These are phyloP conservation scores for Plasmodium gaboni DNA, from an alignment of 169 alveolate species.

Conservation along the genomic window DNA sequence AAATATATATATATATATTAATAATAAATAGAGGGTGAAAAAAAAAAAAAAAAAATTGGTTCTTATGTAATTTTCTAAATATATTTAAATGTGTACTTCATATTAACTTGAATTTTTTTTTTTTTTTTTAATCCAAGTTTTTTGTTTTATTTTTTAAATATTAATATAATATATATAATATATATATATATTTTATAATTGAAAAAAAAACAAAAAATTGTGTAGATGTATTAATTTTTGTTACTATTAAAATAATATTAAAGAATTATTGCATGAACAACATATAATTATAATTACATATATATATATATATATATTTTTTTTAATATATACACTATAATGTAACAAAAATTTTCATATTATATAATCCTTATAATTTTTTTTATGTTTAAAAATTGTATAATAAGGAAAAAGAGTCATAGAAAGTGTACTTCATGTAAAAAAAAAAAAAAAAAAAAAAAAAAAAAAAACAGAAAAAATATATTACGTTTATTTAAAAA, in stretches of 20 bases:
- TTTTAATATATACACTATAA: background rate
- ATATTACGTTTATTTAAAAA: background rate
- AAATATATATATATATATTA: background rate
- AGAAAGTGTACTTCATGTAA: constrained; percentile 3
- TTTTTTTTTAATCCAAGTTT: no score
- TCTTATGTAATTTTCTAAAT: no score
- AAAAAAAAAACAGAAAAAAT: background rate
- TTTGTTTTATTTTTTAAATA: no score
- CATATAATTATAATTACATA: background rate
- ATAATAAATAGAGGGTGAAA: no score
- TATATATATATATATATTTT: background rate
- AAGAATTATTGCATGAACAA: constrained; percentile 7
- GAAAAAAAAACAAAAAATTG: no score
- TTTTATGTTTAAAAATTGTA: background rate
- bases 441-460: background rate
- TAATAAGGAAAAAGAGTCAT: background rate
- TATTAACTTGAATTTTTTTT: no score
- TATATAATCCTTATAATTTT: background rate
- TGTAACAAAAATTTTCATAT: background rate
- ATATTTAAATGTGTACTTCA: background rate
- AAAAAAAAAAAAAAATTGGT: no score
- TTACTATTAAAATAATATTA: background rate
- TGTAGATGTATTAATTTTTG: background rate
- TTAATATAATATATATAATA: no score
- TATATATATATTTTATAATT: no score